Conservation (phyloP, 805 yeast genomes). For the Wickerhamiella alocasiicola region DNA sequence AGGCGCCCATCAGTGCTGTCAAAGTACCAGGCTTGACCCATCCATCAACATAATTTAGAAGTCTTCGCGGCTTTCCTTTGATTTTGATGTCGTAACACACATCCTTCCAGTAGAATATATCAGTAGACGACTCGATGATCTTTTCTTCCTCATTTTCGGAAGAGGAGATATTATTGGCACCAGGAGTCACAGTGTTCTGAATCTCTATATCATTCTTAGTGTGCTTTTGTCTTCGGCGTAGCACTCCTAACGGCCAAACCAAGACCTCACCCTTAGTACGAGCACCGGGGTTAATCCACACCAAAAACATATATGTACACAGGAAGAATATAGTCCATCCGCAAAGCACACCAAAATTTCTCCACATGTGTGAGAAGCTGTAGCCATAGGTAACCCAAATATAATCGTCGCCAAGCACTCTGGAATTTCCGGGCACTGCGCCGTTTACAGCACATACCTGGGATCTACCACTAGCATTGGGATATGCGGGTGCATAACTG, state of each 20-base stretch:
- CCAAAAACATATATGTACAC: conserved; percentile 27
- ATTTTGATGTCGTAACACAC: conserved; percentile 44
- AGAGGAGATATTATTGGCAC: conserved; percentile 17
- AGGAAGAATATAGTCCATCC: conserved; percentile 37
- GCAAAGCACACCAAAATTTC: conserved; percentile 58
- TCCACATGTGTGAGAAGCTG: conserved; percentile 54
- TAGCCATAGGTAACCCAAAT: conserved; percentile 38
- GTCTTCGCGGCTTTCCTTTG: conserved; percentile 29
- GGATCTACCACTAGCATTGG: conserved; percentile 27
- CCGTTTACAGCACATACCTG: conserved; percentile 53
- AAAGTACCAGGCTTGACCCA: conserved; percentile 71
- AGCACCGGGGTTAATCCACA: conserved; percentile 23
- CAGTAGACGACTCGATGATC: conserved; percentile 30
- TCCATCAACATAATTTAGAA: conserved; percentile 45
- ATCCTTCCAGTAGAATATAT: conserved; percentile 50
- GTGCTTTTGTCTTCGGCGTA: conserved; percentile 13
- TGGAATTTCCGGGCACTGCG: conserved; percentile 39
- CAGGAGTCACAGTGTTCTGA: conserved; percentile 25
- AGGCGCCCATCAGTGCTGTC: conserved; percentile 75
- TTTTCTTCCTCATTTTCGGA: conserved; percentile 18
- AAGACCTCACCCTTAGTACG: conserved; percentile 27
- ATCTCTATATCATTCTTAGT: background rate
- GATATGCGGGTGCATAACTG: conserved; percentile 44
- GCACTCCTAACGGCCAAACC: conserved; percentile 19
- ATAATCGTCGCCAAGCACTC: conserved; percentile 51